phyloP scores from a whole-genome alignment of 1,139 yeast genomes.

The Fermentozyma sake region DNA sequence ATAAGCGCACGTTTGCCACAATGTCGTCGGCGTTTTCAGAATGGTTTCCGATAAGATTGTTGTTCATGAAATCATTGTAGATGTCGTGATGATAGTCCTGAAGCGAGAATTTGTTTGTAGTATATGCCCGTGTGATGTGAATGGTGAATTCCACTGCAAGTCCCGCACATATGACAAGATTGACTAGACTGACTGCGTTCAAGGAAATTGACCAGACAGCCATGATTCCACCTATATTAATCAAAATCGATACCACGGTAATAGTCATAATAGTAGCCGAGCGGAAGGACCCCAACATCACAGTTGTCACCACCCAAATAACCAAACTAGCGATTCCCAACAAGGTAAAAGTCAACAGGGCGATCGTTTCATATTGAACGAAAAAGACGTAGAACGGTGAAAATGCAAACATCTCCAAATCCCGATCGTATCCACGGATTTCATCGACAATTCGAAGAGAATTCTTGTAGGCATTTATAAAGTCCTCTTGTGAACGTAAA shows the following conservation, averaged over 20 bases:
- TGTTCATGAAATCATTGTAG: constrained; percentile 4
- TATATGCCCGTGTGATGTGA: constrained; percentile 79
- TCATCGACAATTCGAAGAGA: constrained; percentile 67
- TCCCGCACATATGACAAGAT: constrained; percentile 85
- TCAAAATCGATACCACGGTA: constrained; percentile 61
- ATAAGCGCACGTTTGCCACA: constrained; percentile 1
- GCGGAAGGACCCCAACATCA: constrained; percentile 63
- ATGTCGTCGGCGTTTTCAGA: neutral
- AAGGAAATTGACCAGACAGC: constrained; percentile 69
- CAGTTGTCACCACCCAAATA: constrained; percentile 50
- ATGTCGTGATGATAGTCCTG: constrained; percentile 2
- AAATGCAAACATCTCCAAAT: constrained; percentile 71
- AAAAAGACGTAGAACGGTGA: constrained; percentile 91
- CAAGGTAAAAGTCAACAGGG: constrained; percentile 51
- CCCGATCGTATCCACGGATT: constrained; percentile 35
- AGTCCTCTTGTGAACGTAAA: constrained; percentile 76
- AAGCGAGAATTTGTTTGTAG: constrained; percentile 14
- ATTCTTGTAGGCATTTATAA: constrained; percentile 72
- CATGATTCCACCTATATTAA: constrained; percentile 79
- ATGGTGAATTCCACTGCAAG: constrained; percentile 90
- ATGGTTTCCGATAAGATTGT: constrained; percentile 2
- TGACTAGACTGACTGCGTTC: constrained; percentile 87
- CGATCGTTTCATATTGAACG: constrained; percentile 74
- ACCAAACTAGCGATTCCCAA: constrained; percentile 52
- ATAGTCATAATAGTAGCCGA: constrained; percentile 54